Base-by-base conservation (phyloP, 164 flowering plant species). In the Nymphaea colorata region DNA sequence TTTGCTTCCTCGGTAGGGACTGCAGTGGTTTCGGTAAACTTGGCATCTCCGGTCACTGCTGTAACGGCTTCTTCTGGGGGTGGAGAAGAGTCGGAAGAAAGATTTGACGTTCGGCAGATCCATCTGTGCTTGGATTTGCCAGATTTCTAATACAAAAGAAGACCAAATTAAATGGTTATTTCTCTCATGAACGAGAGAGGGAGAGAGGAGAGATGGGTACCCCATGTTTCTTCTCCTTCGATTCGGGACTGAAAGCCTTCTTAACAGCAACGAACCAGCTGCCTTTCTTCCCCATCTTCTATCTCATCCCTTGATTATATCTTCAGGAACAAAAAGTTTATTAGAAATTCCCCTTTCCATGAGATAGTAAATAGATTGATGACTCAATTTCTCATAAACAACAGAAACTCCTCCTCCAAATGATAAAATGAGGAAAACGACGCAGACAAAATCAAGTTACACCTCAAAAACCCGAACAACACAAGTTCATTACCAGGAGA, bases 201-300 rank as follows among this genome's bases (percentile, higher is more conserved):
- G 55, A 47, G 55, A 47, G 55, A 51, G 57, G 41, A 64, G 55
- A 14, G 53, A 69, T 42, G 42, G 64, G 41, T 41, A 41, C 41
- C 42, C 6, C 61, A 59, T 78, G 76, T 66, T 75, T 77, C 71
- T 84, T 87, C 69, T 76, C 86, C 69, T 86, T 90, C 47, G 91
- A 68, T 44, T 84, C 85, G 68, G 90, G 84, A 68, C 84, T 84
- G 61, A 93, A 73, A 62, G 87, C 98, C 75, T 82, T 94, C 84
- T 84, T 91, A 65, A 94, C 89, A 41, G 91, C 87, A 78, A 83
- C 76, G 73, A 89, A 84, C 96, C 97, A 94, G 66, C 74, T 78
- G 72, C 89, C 86, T 79, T 83, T 90, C 86, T 79, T 91, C 73
- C 96, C 95, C 97, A 91, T 93, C 64, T 75, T 71, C 79, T 79